Conservation (phyloP, 225 moss, liverwort and hornwort species). For the Pleurozium schreberi region DNA sequence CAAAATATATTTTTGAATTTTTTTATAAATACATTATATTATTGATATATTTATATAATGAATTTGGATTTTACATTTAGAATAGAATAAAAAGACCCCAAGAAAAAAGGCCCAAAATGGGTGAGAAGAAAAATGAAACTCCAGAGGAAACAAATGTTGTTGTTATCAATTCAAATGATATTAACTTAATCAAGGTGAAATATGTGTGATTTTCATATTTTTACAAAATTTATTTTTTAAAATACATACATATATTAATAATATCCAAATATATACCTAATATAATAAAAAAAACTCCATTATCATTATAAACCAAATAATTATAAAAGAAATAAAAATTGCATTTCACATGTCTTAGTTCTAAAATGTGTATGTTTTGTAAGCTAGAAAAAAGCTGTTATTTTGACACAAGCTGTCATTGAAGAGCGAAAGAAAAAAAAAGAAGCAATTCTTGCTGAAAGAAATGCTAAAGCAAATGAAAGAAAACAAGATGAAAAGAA, state of each 20-base stretch:
- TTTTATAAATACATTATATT: too few species aligned
- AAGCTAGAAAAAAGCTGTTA: constrained; percentile 55
- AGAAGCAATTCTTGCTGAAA: constrained; percentile 22
- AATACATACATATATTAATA: too few species aligned
- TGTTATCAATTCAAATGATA: constrained; percentile 52
- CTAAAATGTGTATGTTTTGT: background rate
- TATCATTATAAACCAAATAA: background rate
- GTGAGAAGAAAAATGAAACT: background rate
- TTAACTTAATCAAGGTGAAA: constrained; percentile 49
- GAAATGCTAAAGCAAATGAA: constrained; percentile 81
- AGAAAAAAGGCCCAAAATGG: constrained; percentile 7
- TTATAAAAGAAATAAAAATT: background rate
- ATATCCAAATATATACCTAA: too few species aligned
- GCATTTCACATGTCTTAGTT: background rate
- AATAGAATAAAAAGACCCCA: constrained; percentile 10
- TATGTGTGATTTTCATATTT: background rate
- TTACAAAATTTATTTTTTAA: too few species aligned
- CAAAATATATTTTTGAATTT: too few species aligned
- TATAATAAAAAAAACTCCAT: too few species aligned
- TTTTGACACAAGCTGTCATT: constrained; percentile 45
- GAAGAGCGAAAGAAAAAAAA: constrained; percentile 21
- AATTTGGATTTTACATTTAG: constrained; percentile 5
- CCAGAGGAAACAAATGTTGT: constrained; percentile 51
- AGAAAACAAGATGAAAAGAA: constrained; percentile 65
- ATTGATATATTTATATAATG: background rate